phyloP scores from a whole-genome alignment of 1,139 yeast species.

The Arxiozyma heterogenica region DNA sequence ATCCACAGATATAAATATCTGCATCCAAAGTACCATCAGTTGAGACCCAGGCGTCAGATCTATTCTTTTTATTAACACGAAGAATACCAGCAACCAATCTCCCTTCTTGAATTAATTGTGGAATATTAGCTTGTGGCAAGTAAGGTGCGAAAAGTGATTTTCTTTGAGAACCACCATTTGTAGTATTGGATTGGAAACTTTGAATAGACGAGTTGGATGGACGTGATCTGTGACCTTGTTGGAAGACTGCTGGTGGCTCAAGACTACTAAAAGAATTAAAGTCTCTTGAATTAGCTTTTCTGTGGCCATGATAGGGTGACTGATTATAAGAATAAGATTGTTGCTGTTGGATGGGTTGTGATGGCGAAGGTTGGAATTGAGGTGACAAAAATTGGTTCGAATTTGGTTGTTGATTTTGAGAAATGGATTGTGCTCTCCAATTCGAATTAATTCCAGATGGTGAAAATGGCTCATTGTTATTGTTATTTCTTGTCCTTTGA shows the following conservation, averaged over 20 bases:
- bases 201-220: constrained; percentile 47
- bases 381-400: constrained; percentile 5
- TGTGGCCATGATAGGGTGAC: constrained; percentile 25
- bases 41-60: constrained; percentile 95
- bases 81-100: constrained; percentile 84
- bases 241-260: constrained; percentile 50
- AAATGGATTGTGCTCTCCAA: constrained; percentile 44
- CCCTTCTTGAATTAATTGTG: constrained; percentile 83
- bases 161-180: constrained; percentile 35
- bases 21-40: constrained; percentile 94
- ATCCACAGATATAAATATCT: constrained; percentile 94
- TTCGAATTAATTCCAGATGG: constrained; percentile 45
- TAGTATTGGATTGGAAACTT: constrained; percentile 18
- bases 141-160: constrained; percentile 94
- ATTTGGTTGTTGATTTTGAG: constrained; percentile 12
- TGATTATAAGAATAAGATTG: constrained; percentile 8
- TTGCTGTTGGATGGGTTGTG: constrained; percentile 1
- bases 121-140: constrained; percentile 85
- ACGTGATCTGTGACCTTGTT: constrained; percentile 67
- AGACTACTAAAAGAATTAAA: constrained; percentile 27
- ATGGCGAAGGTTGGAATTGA: constrained; percentile 22
- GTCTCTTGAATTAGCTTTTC: constrained; percentile 29
- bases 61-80: constrained; percentile 88
- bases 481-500: constrained; percentile 31
- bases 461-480: constrained; percentile 32